Evolutionary conservation across 495 filamentous ascomycete species (phyloP), one percentile per base, ranked within the genome.

Genomic region (Penicilliopsis zonata): DNA sequence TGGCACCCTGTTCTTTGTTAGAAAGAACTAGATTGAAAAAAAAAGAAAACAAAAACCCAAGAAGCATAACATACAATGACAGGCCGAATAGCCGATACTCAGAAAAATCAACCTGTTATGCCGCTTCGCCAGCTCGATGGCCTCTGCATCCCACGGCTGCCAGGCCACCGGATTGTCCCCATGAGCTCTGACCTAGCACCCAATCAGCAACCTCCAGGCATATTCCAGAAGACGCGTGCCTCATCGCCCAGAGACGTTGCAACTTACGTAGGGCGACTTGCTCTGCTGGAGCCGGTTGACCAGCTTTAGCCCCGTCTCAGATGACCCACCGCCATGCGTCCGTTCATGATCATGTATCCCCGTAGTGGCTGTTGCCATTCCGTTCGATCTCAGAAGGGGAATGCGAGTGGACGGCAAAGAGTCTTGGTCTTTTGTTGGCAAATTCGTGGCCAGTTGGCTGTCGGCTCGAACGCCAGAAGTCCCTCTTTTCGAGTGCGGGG

Each of bases 61-160:
- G 33, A 15, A 4, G 22, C 2, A 9, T n/a, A 24, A 54, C 78
- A 44, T 57, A 90, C 86, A 90, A 56, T 98, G 92, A 59, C 90
- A 95, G 19, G 90, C 86, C 2, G 82, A 79, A 59, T 94, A 96
- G 15, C 90, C 90, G 49, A 96, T 93, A 51, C 87, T 94, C 35
- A 96, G 67, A 52, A 95, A 96, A 20, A 98, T 72, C 34, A 94
- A 67, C 38, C 80, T 80, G 50, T 96, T 90, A 43, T 82, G 66
- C 35, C 67, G 73, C 54, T 72, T 75, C 7, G 92, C 90, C 32
- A 86, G 68, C 31, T 59, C 66, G 34, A 96, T 67, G 18, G 86
- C 69, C 47, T 85, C 77, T 13, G 76, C 65, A 43, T 77, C 76
- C 76, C 93, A 87, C 28, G 82, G 64, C 59, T 96, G 92, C 90